phyloP scores from a whole-genome alignment of 169 alveolate species.

The Theileria luwenshuni region DNA sequence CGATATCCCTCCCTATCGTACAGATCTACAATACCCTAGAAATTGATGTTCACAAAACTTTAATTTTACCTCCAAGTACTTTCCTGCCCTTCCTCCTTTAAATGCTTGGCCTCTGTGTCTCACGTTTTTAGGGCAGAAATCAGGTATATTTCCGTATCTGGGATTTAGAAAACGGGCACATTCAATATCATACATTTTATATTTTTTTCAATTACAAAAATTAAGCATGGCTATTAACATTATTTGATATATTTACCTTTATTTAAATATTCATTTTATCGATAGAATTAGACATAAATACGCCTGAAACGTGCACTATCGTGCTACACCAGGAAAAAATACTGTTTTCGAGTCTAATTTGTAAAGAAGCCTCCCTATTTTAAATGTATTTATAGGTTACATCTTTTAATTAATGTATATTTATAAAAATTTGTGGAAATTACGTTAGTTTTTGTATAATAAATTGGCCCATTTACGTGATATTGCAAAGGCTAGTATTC shows the following conservation, averaged over 20 bases:
- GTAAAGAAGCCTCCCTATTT: too few relatives aligned
- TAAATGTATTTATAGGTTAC: too few relatives aligned
- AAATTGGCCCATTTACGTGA: too few relatives aligned
- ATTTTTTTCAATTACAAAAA: too few relatives aligned
- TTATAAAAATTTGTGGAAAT: too few relatives aligned
- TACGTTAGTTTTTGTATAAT: too few relatives aligned
- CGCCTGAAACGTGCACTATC: too few relatives aligned
- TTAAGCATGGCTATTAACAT: too few relatives aligned
- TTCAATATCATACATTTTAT: background rate
- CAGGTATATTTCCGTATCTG: background rate
- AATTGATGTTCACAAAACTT: background rate
- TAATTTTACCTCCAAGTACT: slow-evolving; percentile 34
- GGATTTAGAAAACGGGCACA: background rate
- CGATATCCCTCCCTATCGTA: slow-evolving; percentile 38
- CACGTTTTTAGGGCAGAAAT: slow-evolving; percentile 40
- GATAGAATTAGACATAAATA: background rate
- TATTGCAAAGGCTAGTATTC: too few relatives aligned
- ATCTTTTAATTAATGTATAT: too few relatives aligned
- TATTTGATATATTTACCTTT: background rate
- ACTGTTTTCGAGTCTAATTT: too few relatives aligned
- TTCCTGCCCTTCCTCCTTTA: slow-evolving; percentile 61
- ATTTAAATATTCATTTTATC: background rate
- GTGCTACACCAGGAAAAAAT: too few relatives aligned
- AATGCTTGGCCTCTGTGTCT: slow-evolving; percentile 59
- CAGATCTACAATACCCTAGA: slow-evolving; percentile 59